Percentiles rank a stretch among this genome's conserved stretches.
Evolutionary conservation across 495 filamentous ascomycete species (phyloP).

Genomic region (Hypoxylon fuscum): DNA sequence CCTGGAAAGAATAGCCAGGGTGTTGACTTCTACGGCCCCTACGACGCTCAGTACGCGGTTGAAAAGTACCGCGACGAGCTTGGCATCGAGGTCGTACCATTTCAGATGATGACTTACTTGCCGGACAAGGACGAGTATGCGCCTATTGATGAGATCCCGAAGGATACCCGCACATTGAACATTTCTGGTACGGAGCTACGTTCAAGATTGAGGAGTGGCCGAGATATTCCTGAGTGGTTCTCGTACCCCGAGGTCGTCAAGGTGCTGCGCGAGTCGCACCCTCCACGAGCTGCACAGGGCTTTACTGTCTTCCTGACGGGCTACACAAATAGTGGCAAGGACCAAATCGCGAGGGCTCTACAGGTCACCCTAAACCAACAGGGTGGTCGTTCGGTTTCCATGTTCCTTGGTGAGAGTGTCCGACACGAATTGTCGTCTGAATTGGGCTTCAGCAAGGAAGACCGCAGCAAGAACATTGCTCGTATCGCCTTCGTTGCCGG

Average conservation of each 20-base stretch:
- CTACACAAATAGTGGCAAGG: slow-evolving; percentile 96
- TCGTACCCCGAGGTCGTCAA: slow-evolving; percentile 98
- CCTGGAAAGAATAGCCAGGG: slow-evolving; percentile 97
- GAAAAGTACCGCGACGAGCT: slow-evolving; percentile 97
- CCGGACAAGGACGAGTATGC: slow-evolving; percentile 96
- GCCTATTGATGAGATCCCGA: slow-evolving; percentile 86
- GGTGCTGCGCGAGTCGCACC: slow-evolving; percentile 94
- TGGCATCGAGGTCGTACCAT: slow-evolving; percentile 97
- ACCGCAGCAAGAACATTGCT: slow-evolving; percentile 94
- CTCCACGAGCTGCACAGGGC: slow-evolving; percentile 85
- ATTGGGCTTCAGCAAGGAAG: slow-evolving; percentile 91
- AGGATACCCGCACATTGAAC: slow-evolving; percentile 88
- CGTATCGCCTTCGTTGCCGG: slow-evolving; percentile 96
- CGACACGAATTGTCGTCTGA: slow-evolving; percentile 92
- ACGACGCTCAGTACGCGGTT: slow-evolving; percentile 97
- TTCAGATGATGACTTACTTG: slow-evolving; percentile 99
- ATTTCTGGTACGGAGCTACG: slow-evolving; percentile 97
- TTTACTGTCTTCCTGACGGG: slow-evolving; percentile 99
- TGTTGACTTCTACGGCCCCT: slow-evolving; percentile 96
- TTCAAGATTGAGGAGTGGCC: slow-evolving; percentile 84
- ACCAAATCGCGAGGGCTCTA: slow-evolving; percentile 91
- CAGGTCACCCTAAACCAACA: slow-evolving; percentile 99
- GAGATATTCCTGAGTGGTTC: slow-evolving; percentile 98
- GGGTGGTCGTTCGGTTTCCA: slow-evolving; percentile 90
- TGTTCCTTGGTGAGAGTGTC: slow-evolving; percentile 94